A percentile compares a stretch with the other conserved stretches of the same genome.
phyloP scores from a whole-genome alignment of 2,329 filamentous ascomycete genomes.

The Diplodia seriata region DNA sequence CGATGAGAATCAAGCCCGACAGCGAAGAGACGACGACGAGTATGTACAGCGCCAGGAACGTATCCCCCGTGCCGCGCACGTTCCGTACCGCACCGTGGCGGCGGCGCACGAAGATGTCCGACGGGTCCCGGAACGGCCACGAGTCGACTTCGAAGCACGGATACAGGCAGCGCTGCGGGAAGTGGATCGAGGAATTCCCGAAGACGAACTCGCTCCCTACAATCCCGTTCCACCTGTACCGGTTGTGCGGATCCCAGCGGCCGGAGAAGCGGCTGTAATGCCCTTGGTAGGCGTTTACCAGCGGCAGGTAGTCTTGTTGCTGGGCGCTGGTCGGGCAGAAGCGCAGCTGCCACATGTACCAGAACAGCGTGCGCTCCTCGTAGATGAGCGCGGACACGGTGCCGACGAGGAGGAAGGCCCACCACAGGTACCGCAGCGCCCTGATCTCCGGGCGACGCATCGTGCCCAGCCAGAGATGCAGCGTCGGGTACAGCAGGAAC shows the following conservation, averaged over 20 bases:
- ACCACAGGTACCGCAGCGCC: not conserved
- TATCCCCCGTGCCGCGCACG: not conserved
- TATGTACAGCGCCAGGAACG: not conserved
- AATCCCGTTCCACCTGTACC: not conserved
- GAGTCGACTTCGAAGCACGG: slow-evolving; percentile 1
- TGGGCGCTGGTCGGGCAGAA: not conserved
- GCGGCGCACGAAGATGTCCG: not conserved
- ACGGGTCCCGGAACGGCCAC: not conserved
- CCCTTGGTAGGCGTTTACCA: not conserved
- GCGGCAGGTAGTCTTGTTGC: not conserved
- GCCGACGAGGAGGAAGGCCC: not conserved
- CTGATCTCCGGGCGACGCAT: not conserved
- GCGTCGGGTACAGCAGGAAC: not conserved
- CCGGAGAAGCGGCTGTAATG: not conserved
- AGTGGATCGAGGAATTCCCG: not conserved
- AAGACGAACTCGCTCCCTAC: not conserved
- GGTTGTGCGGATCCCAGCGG: not conserved
- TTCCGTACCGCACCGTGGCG: not conserved
- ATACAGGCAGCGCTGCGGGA: not conserved
- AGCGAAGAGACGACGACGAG: not conserved
- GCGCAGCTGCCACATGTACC: slow-evolving; percentile 1
- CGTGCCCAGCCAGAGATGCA: not conserved
- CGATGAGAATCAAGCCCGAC: not conserved
- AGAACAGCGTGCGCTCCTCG: not conserved
- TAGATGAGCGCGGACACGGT: not conserved